These are phyloP conservation scores for Tricholoma terreum DNA, from an alignment of 768 basidiomycete genomes.

Conservation along the genomic window DNA sequence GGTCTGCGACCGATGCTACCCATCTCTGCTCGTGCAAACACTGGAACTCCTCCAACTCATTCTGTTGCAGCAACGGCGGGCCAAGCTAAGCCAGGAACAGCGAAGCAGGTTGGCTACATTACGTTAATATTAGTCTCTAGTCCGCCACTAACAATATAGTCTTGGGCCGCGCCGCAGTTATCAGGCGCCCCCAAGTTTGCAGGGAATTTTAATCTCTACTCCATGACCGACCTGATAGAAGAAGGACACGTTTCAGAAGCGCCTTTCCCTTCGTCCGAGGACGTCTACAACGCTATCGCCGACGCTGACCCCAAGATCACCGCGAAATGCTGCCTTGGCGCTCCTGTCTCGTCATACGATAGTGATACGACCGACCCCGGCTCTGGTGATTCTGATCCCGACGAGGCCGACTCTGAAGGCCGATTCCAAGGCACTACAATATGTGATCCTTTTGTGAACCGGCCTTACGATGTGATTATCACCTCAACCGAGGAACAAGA, in stretches of 20 bases:
- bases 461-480: background rate
- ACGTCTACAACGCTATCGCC: background rate
- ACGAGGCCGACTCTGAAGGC: background rate
- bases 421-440: background rate
- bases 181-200: background rate
- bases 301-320: background rate
- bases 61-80: background rate
- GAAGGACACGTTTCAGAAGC: background rate
- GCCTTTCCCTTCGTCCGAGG: background rate
- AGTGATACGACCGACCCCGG: background rate
- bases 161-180: background rate
- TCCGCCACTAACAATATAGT: background rate
- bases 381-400: background rate
- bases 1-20: conserved; percentile 17
- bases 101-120: background rate
- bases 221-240: background rate
- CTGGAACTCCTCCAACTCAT: background rate
- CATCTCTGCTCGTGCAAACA: background rate
- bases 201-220: background rate
- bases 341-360: background rate
- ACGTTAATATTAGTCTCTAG: background rate
- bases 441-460: background rate
- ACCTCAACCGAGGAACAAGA: background rate
- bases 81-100: background rate
- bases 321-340: background rate